Base-by-base conservation (phyloP, 1,284 basidiomycete species). In the Takashimella tepidaria region DNA sequence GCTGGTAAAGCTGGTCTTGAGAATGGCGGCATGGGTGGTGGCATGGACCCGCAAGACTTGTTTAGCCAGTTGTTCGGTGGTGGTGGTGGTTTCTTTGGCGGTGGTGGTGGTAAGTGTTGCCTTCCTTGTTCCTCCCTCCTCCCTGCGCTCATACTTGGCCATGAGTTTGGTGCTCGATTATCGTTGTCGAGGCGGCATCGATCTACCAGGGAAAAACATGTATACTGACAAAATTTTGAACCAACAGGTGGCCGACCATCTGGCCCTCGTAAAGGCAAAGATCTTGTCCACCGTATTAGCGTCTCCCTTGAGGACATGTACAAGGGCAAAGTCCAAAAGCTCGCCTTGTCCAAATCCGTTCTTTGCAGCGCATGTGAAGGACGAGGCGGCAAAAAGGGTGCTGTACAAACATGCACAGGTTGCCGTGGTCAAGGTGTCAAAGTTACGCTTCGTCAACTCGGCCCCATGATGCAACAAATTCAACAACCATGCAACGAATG, bases 381-480 rank as follows among this genome's bases (percentile, higher is more conserved):
- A 62, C 92, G 89, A 72, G 96, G 96, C 54, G 96, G 96, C 61
- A 98, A 98, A 78, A 92, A 96, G 43, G 95, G 95, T 54, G 87
- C 95, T 26, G 92, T 97, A 57, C 84, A 86, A 74, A 74, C 80
- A 46, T 99, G 96, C 76, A 67, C 76, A 47, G 74, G 80, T 20
- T 99, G 96, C 79, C 82, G 80, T 67, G 96, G 96, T 62, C 89
- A 92, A 66, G 96, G 96, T 73, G 79, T 96, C 79, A 90, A 88
- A 76, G 78, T 98, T 67, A 90, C 88, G 54, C 80, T 98, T 57
- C 88, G 96, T 58, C 95, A 98, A 76, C 68, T 77, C 83, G 96
- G 96, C 37, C 96, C 96, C 16, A 99, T 99, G 96, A 92, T 99
- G 66, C 96, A 99, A 78, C 96, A 99, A 78, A 90, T 98, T 68